Evolutionary conservation across 2,329 filamentous ascomycete species (phyloP), one percentile per base, ranked within the genome.

Genomic region (Hypoxylon sp.): DNA sequence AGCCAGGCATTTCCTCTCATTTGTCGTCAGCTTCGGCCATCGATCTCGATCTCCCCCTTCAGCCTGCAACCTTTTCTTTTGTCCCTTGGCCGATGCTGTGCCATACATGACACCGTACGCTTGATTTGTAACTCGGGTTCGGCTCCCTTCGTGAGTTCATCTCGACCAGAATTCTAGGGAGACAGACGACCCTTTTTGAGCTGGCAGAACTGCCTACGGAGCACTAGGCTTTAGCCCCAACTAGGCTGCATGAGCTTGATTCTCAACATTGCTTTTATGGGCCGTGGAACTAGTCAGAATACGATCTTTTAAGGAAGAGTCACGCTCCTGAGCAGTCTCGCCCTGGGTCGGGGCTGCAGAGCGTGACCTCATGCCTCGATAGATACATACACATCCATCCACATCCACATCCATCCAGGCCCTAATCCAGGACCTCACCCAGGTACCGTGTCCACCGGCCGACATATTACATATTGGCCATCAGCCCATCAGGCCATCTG

Each of bases 41-140:
- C 62, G 70, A 72, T 72, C 70, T 72, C 70, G 70, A 72, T 72
- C 70, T 67, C 61, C 39, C 24, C 65, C 47, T 42, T 59, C 56
- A 60, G 32, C 46, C 66, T 64, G 64, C 55, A 69, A 65, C 68
- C 55, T 42, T 57, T 63, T 47, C 27, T 31, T 52, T 37, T 39
- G 50, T 56, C 44, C 37, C 37, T 55, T 51, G 37, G 37, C 39
- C 58, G 31, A 53, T 66, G 55, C 51, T 46, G 55, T 65, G 37
- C 47, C 58, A 66, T 68, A 64, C 58, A 66, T 68, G 62, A 56
- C 44, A 52, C 27, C 37, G 42, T 60, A 42, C 56, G 37, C 39
- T 65, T 54, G 52, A 55, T 59, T 13, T 58, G 27, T 35, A 17
- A 21, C 11, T 32, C 53, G 17, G 21, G 24, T 62, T 32, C 31